Evolutionary conservation across 805 yeast genomes (phyloP), one percentile per base, ranked within the genome.

Genomic region (Monosporozyma servazzii): DNA sequence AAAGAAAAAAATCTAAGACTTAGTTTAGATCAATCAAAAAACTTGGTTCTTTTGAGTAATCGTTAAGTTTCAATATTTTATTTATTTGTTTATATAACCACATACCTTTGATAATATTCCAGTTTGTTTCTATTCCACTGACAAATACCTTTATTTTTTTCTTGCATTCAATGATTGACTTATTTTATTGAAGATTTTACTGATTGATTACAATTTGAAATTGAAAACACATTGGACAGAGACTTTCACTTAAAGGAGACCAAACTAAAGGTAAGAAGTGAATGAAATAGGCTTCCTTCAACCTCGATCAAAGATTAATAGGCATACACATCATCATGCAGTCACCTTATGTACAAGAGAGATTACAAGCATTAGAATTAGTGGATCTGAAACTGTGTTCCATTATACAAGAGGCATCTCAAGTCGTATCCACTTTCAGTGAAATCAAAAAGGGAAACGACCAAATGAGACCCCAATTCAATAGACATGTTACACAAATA

Each of bases 391-490:
- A 56, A 49, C 56, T 66, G 8, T 61, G 66, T 37, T 47, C 59
- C 7, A 54, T 64, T 40, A 37, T 65, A 27, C 60, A 63, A 25
- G 61, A 58, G 20, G 68, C 68, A 4, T 63, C 69, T 4, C 63
- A 60, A 44, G 59, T 65, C 2, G 66, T 65, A 6, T 62, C 58
- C 44, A 56, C 67, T 5, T 57, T 64, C 45, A 58, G 60, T 23
- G 69, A 64, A 39, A 50, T 66, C 47, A 66, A 66, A 51, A 56
- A 59, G 39, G 67, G 70, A 9, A 64, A 63, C 46, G 58, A 58
- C 5, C 58, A 53, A 8, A 49, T 61, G 52, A 61, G 58, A 56
- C 60, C 66, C 9, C 64, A 58, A 30, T 66, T 66, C 36, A 60
- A 63, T 30, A 57, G 58, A 42, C 65, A 65, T 49, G 62, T 59